phyloP scores from a whole-genome alignment of 345 rosid genomes.

The Toxicodendron radicans region DNA sequence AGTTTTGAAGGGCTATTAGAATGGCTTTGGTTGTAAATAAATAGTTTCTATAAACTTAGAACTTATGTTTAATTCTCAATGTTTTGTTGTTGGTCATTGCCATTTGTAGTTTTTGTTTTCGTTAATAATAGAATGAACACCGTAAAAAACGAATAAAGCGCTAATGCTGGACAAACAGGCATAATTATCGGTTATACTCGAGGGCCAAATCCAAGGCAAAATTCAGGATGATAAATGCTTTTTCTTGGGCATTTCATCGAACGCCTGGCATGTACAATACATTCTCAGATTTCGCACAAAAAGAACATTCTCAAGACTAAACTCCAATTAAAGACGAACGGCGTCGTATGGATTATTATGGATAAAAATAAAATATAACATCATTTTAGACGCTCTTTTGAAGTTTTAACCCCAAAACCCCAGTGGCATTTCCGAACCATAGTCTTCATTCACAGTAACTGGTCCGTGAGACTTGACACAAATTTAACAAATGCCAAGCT shows the following conservation, averaged over 20 bases:
- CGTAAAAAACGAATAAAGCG: too few relatives aligned
- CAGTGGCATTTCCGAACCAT: background rate
- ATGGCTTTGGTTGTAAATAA: background rate
- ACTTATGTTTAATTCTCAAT: background rate
- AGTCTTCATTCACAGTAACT: background rate
- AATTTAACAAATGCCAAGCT: constrained; percentile 35
- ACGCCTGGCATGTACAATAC: background rate
- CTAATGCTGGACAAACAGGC: too few relatives aligned
- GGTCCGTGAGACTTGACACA: background rate
- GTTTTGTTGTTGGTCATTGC: background rate
- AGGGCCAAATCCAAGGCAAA: too few relatives aligned
- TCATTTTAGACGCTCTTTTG: background rate
- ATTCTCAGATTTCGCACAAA: too few relatives aligned
- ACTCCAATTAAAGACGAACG: too few relatives aligned
- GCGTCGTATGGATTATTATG: too few relatives aligned
- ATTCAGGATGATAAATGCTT: background rate
- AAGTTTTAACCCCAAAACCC: background rate
- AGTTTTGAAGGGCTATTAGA: background rate
- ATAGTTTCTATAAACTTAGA: background rate
- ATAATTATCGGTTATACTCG: too few relatives aligned
- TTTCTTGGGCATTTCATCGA: constrained; percentile 13
- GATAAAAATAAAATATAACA: too few relatives aligned
- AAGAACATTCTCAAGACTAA: too few relatives aligned
- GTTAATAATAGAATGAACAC: background rate
- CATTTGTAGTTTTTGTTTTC: background rate